These are phyloP conservation scores for Phytophthora megakarya DNA, from an alignment of 352 stramenopile genomes.

Conservation along the genomic window DNA sequence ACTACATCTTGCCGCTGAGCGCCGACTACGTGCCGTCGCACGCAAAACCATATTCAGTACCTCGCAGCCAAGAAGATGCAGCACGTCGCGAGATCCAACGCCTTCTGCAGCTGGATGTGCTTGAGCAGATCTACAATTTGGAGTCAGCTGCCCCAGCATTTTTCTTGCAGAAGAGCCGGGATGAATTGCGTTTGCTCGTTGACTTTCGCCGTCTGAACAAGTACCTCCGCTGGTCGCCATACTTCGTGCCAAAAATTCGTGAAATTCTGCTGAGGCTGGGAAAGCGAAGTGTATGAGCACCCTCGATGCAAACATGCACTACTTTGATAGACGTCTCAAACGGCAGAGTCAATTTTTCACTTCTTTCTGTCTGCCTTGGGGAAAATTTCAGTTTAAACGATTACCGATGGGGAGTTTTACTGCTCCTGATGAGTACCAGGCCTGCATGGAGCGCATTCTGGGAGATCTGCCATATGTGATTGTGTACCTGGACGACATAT, in stretches of 20 bases:
- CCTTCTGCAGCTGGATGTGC: background rate
- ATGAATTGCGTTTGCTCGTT: background rate
- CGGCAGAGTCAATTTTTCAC: background rate
- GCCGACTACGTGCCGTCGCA: constrained; percentile 1
- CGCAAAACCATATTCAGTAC: background rate
- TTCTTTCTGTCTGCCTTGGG: constrained; percentile 6
- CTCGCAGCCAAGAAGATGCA: constrained; percentile 3
- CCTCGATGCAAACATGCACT: constrained; percentile 9
- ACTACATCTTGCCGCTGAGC: background rate
- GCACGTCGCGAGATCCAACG: background rate
- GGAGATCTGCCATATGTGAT: constrained; percentile 3
- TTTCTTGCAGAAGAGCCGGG: constrained; percentile 1
- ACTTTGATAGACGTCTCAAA: constrained; percentile 2
- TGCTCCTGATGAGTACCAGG: constrained; percentile 11
- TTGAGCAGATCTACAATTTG: constrained; percentile 11
- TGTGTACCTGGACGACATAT: constrained; percentile 10
- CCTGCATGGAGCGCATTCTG: constrained; percentile 10
- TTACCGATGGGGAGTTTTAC: constrained; percentile 16
- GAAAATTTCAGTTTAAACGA: constrained; percentile 13
- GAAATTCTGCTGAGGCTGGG: constrained; percentile 4
- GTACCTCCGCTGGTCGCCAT: constrained; percentile 2
- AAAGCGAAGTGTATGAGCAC: constrained; percentile 14
- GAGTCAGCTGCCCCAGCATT: constrained; percentile 8
- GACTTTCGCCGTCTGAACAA: constrained; percentile 9
- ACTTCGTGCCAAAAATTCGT: constrained; percentile 4